phyloP scores from a whole-genome alignment of 1,139 yeast species.

The Suhomyces kunorum region DNA sequence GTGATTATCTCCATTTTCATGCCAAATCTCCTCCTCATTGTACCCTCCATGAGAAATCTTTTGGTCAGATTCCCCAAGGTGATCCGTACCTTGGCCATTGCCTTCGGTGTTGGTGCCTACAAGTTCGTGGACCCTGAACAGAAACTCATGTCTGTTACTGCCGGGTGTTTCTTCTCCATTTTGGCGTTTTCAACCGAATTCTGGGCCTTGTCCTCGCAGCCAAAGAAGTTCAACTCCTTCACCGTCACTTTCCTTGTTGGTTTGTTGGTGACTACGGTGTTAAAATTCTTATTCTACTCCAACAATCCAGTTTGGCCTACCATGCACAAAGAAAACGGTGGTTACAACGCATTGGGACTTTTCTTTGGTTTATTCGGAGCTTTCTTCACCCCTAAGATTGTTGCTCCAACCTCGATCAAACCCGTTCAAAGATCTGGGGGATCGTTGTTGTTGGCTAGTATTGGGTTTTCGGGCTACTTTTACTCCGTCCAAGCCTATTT shows the following conservation, averaged over 20 bases:
- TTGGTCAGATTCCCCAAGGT: slow-evolving; percentile 45
- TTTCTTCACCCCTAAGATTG: slow-evolving; percentile 41
- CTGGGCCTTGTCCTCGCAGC: slow-evolving; percentile 44
- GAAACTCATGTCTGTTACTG: slow-evolving; percentile 64
- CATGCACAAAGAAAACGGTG: slow-evolving; percentile 84
- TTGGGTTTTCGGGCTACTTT: slow-evolving; percentile 77
- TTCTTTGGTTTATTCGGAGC: slow-evolving; percentile 67
- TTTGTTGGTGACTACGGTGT: slow-evolving; percentile 65
- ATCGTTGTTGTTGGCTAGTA: slow-evolving; percentile 50
- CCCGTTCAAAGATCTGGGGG: slow-evolving; percentile 30
- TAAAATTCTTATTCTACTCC: slow-evolving; percentile 75
- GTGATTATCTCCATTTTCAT: slow-evolving; percentile 55
- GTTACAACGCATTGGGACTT: slow-evolving; percentile 75
- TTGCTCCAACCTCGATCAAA: slow-evolving; percentile 14
- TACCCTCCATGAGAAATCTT: slow-evolving; percentile 52
- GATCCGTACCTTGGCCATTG: slow-evolving; percentile 56
- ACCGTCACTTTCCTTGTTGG: slow-evolving; percentile 71
- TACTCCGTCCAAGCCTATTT: slow-evolving; percentile 74
- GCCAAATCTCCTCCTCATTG: slow-evolving; percentile 56
- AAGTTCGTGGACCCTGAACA: slow-evolving; percentile 64
- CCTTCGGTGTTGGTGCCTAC: slow-evolving; percentile 78
- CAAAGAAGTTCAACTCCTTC: slow-evolving; percentile 50
- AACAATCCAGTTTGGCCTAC: slow-evolving; percentile 98
- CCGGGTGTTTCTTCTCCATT: slow-evolving; percentile 66
- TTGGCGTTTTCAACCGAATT: slow-evolving; percentile 66